Conservation (phyloP, 1,139 yeast species). For the Taphrina sp. region DNA sequence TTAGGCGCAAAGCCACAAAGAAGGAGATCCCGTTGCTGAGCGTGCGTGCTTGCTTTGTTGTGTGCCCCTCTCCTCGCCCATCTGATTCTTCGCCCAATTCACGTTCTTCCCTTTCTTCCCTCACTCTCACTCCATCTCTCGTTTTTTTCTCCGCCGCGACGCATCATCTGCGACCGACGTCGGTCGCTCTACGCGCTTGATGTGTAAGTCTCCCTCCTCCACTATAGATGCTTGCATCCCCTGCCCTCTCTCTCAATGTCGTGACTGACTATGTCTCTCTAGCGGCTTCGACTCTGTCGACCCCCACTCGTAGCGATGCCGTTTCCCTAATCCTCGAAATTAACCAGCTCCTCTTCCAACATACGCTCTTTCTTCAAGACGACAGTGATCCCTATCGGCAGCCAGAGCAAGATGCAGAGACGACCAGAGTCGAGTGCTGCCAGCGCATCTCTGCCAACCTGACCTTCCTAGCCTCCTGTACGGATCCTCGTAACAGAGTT, state of each 20-base stretch:
- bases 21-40: no score
- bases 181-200: no score
- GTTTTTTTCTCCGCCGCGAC: no score
- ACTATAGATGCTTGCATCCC: background rate
- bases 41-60: no score
- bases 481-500: constrained; percentile 11
- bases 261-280: background rate
- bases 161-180: no score
- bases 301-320: constrained; percentile 3
- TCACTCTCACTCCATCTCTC: no score
- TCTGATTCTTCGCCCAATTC: no score
- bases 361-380: constrained; percentile 6
- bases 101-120: no score
- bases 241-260: no score
- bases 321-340: constrained; percentile 30
- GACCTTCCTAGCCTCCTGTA: constrained; percentile 20
- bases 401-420: background rate
- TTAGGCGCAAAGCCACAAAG: no score
- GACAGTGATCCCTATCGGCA: background rate
- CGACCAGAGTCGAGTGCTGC: background rate
- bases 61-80: no score
- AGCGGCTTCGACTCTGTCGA: constrained; percentile 10
- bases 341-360: constrained; percentile 31
- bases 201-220: no score
- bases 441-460: constrained; percentile 22